phyloP scores from a whole-genome alignment of 768 basidiomycete genomes.

The Filobasidium wieringae region DNA sequence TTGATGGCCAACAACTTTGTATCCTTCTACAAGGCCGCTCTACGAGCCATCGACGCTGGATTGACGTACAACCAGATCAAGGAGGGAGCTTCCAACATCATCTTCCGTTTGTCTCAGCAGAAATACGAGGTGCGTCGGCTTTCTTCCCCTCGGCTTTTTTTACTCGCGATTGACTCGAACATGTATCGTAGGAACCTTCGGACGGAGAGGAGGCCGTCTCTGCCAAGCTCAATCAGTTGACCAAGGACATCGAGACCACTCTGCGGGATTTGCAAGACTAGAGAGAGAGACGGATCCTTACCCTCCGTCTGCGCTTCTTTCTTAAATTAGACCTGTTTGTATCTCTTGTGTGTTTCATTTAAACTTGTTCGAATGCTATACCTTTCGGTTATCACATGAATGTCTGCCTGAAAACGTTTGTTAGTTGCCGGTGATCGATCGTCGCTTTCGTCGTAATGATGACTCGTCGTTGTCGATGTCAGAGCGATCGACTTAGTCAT shows the following conservation, averaged over 20 bases:
- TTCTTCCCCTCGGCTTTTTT: neutral
- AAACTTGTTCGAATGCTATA: too few relatives aligned
- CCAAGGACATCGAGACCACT: constrained; percentile 80
- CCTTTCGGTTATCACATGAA: too few relatives aligned
- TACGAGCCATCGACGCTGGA: constrained; percentile 71
- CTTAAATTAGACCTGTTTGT: neutral
- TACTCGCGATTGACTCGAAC: constrained; percentile 3
- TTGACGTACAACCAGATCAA: constrained; percentile 60
- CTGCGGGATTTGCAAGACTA: constrained; percentile 41
- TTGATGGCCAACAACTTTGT: constrained; percentile 93
- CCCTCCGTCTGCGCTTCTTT: too few relatives aligned
- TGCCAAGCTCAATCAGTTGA: constrained; percentile 65
- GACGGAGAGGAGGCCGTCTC: constrained; percentile 76
- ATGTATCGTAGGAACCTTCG: constrained; percentile 53
- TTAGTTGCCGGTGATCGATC: too few relatives aligned
- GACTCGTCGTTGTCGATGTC: too few relatives aligned
- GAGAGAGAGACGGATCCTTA: too few relatives aligned
- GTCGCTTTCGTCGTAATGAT: too few relatives aligned
- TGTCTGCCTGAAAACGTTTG: too few relatives aligned
- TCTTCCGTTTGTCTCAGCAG: constrained; percentile 98
- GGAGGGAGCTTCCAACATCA: constrained; percentile 70
- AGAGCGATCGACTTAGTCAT: too few relatives aligned
- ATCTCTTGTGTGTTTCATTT: neutral
- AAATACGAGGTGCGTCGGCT: constrained; percentile 72
- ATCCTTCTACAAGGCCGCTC: constrained; percentile 80